These are phyloP conservation scores for Cytospora mali DNA, from an alignment of 2,329 filamentous ascomycete genomes.

Conservation along the genomic window DNA sequence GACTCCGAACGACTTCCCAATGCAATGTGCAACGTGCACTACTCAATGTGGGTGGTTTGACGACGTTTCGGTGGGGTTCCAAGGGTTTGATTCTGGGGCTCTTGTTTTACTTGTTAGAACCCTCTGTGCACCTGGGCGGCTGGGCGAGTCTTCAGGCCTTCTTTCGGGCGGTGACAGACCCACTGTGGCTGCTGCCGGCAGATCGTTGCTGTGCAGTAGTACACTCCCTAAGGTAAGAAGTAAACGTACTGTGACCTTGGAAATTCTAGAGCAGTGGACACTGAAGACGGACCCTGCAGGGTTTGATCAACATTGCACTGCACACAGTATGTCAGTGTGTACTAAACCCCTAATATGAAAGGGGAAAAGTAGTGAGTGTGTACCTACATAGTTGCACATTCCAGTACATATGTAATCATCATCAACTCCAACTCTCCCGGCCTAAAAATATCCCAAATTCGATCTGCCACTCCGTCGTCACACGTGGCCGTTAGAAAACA, in stretches of 20 bases:
- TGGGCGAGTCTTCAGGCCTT: too few relatives aligned
- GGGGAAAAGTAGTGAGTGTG: not conserved
- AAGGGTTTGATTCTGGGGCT: too few relatives aligned
- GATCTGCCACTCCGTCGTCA: not conserved
- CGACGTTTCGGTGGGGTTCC: not conserved
- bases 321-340: too few relatives aligned
- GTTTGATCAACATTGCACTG: not conserved
- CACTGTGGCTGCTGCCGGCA: not conserved
- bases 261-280: not conserved
- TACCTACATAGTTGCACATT: too few relatives aligned
- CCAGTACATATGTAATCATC: too few relatives aligned
- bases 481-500: not conserved
- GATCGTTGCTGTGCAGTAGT: not conserved
- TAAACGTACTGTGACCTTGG: not conserved
- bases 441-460: not conserved
- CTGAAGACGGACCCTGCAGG: not conserved
- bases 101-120: too few relatives aligned
- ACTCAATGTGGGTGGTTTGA: not conserved
- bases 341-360: not conserved
- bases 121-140: too few relatives aligned
- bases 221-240: too few relatives aligned
- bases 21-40: too few relatives aligned
- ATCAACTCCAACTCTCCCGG: too few relatives aligned
- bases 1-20: too few relatives aligned
- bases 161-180: not conserved